Evolutionary conservation across 208 protist genomes (phyloP).

Genomic region (Paratrypanosoma confusum): DNA sequence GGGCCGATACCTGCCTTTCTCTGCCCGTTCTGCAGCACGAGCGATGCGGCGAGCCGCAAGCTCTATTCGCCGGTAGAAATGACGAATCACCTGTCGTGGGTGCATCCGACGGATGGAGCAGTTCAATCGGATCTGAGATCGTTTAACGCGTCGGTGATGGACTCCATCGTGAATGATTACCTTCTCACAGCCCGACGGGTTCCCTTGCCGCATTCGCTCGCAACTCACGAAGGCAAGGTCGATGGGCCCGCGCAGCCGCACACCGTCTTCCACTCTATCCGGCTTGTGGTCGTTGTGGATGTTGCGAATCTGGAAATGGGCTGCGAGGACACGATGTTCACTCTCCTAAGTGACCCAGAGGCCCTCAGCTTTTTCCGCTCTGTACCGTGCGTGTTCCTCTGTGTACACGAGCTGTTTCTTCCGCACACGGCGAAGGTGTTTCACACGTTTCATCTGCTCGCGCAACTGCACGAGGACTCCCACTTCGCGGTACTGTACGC

Average conservation of each 20-base stretch:
- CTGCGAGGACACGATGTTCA: slow-evolving; percentile 15
- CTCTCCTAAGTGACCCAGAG: slow-evolving; percentile 20
- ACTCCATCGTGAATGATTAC: slow-evolving; percentile 13
- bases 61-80: slow-evolving; percentile 32
- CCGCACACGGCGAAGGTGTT: slow-evolving; percentile 38
- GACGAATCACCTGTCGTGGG: slow-evolving; percentile 46
- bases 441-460: slow-evolving; percentile 56
- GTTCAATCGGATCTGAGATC: slow-evolving; percentile 22
- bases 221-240: too few species aligned
- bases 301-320: slow-evolving; percentile 64
- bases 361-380: slow-evolving; percentile 18
- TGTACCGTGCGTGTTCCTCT: slow-evolving; percentile 40
- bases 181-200: too few species aligned
- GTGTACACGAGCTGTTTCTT: slow-evolving; percentile 66
- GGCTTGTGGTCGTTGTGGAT: slow-evolving; percentile 52
- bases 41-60: too few species aligned
- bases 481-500: slow-evolving; percentile 62
- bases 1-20: too few species aligned
- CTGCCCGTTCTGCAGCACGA: too few species aligned
- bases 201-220: too few species aligned
- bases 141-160: slow-evolving; percentile 38
- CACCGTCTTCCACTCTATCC: too few species aligned
- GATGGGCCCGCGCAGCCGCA: too few species aligned
- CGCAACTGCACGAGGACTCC: slow-evolving; percentile 36
- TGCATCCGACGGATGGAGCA: slow-evolving; percentile 38